Evolutionary conservation across 2,329 filamentous ascomycete genomes (phyloP), one percentile per base, ranked within the genome.

Genomic region (Penicillium sclerotigenum): DNA sequence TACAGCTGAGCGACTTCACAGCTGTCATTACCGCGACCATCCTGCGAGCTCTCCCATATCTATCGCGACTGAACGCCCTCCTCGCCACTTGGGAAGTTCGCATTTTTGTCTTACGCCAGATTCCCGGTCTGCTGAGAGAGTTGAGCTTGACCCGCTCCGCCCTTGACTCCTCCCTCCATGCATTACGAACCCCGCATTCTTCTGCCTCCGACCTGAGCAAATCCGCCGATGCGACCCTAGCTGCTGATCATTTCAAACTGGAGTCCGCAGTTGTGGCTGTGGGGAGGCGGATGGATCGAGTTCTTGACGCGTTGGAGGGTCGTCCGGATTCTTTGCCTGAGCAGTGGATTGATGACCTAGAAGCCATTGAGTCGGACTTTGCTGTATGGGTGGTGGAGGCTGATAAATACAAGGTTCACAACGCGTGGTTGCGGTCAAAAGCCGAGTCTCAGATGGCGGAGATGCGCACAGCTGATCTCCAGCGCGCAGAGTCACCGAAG

Each of bases 11-110:
- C 65, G 94, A 97, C 72, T 85, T 96, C 66, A 92, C 91, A 9
- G 90, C 93, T 24, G 82, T 97, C 45, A 83, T 97, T 54, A 97
- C 94, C 1, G 90, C 92, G 28, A 96, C 93, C 33, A 89, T 96
- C 18, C 77, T 99, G n/a, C 90, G 94, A 68, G 86, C 91, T 4
- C 80, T 99, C 20, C 94, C 94, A 1, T 87, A 89, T 57, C 77
- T 97, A 40, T 88, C 90, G 10, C 86, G 83, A 52, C 75, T 99
- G 22, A 86, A 85, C 52, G 81, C 83, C 9, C 75, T 95, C n/a
- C 78, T 97, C 47, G 83, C 86, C 54, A 81, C 82, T 2, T 99
- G 94, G 94, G 86, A 82, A 26, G 81, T 89, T 38, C 87, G 94
- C 20, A 76, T 97, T 14, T 76, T 83, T 1, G 87, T 97, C 5